These are phyloP conservation scores for Labyrinthula sp. DNA, from an alignment of 352 stramenopile genomes.

Conservation along the genomic window DNA sequence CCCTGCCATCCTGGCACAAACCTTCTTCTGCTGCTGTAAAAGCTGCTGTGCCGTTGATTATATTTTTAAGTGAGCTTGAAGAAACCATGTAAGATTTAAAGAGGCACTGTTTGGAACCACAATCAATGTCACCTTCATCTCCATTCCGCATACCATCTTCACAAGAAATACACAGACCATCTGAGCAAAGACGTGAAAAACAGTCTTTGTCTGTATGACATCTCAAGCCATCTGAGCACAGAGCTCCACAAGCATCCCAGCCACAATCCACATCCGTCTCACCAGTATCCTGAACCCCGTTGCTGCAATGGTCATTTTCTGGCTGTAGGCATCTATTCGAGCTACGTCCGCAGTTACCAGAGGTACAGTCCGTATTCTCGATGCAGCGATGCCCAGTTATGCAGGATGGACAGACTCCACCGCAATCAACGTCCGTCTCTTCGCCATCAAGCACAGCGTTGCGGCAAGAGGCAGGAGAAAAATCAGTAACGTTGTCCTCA, in stretches of 20 bases:
- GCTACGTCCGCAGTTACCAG: conserved; percentile 2
- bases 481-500: too few relatives aligned
- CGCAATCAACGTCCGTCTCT: conserved; percentile 34
- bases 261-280: conserved; percentile 34
- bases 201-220: conserved; percentile 10
- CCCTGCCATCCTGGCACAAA: conserved; percentile 11
- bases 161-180: conserved; percentile 16
- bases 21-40: conserved; percentile 8
- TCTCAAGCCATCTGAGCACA: conserved; percentile 3
- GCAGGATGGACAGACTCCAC: conserved; percentile 12
- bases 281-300: conserved; percentile 27
- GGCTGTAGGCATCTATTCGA: too few relatives aligned
- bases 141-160: conserved; percentile 18
- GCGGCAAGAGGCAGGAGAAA: conserved; percentile 8
- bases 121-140: conserved; percentile 24
- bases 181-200: conserved; percentile 9
- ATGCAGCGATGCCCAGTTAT: conserved; percentile 1
- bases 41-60: conserved; percentile 2
- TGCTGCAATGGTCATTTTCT: conserved; percentile 29
- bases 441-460: conserved; percentile 29
- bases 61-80: background rate
- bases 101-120: conserved; percentile 14
- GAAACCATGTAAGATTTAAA: conserved; percentile 7
- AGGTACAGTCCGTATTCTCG: conserved; percentile 12
- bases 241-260: conserved; percentile 11